Percentiles rank a stretch among this genome's conserved stretches.
phyloP scores from a whole-genome alignment of 495 filamentous ascomycete species.

The Choiromyces venosus region DNA sequence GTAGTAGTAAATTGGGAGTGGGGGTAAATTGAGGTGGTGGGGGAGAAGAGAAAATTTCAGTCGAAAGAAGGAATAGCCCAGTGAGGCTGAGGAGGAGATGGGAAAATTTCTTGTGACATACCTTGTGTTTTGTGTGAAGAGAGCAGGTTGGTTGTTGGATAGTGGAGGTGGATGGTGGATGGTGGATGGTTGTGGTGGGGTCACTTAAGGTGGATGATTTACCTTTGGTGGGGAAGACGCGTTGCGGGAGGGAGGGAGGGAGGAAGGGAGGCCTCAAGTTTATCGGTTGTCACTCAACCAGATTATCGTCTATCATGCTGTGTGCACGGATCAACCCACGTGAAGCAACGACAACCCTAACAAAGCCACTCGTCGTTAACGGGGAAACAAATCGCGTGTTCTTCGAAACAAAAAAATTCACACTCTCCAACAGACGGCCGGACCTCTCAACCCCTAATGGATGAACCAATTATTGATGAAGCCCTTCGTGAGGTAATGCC shows the following conservation, averaged over 20 bases:
- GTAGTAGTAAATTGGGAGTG: not conserved
- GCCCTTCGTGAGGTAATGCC: conserved; percentile 35
- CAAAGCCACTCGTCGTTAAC: not conserved
- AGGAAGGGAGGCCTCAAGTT: not conserved
- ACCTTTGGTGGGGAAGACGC: not conserved
- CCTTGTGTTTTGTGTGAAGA: not conserved
- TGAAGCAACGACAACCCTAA: not conserved
- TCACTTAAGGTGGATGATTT: not conserved
- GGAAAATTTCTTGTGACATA: not conserved
- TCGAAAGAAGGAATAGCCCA: not conserved
- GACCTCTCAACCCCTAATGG: conserved; percentile 21
- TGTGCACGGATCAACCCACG: not conserved
- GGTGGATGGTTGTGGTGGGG: not conserved
- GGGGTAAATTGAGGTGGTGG: not conserved
- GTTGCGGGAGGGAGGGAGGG: not conserved
- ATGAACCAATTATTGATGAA: conserved; percentile 35
- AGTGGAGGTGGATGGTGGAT: not conserved
- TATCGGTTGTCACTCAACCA: no score
- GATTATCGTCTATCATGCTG: not conserved
- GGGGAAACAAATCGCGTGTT: not conserved
- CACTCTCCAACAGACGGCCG: not conserved
- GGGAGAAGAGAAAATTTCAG: not conserved
- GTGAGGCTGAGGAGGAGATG: not conserved
- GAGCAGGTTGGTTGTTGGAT: not conserved
- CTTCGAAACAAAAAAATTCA: not conserved